phyloP scores from a whole-genome alignment of 805 yeast species.

The Cephaloascus fragrans region DNA sequence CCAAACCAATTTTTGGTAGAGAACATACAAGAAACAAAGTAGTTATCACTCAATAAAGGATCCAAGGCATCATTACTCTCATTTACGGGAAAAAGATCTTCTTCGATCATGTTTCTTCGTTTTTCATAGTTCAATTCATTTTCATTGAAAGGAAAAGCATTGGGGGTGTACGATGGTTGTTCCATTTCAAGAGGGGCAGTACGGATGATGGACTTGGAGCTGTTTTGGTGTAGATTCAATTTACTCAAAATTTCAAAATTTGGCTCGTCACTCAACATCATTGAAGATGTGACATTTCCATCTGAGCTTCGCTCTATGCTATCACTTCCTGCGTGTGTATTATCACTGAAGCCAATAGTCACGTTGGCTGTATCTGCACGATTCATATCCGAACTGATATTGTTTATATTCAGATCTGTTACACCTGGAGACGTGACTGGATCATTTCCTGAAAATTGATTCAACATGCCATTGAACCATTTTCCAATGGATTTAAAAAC shows the following conservation, averaged over 20 bases:
- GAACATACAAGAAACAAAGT: slow-evolving; percentile 1
- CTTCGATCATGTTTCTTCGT: neutral
- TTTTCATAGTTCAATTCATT: slow-evolving; percentile 10
- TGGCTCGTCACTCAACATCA: neutral
- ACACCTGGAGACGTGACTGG: neutral
- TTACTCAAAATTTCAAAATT: neutral
- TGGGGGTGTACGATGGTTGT: slow-evolving; percentile 11
- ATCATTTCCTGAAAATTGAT: neutral
- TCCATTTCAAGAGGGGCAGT: slow-evolving; percentile 2
- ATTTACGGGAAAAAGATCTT: neutral
- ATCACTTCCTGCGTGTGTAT: neutral
- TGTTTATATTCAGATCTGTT: neutral
- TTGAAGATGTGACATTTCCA: neutral
- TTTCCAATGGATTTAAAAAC: neutral
- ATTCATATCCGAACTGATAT: neutral
- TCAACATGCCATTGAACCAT: neutral
- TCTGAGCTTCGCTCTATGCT: too few species aligned
- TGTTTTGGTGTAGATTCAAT: neutral
- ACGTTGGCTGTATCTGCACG: neutral
- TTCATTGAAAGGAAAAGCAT: slow-evolving; percentile 14
- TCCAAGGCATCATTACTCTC: slow-evolving; percentile 1
- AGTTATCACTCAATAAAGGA: slow-evolving; percentile 1
- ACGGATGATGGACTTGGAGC: neutral
- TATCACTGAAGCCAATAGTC: neutral
- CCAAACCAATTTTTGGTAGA: slow-evolving; percentile 1